A percentile compares a stretch with the other conserved stretches of the same genome.
These are phyloP conservation scores for Aegilops longissima DNA, from an alignment of 176 grass and related monocot genomes.

Conservation along the genomic window DNA sequence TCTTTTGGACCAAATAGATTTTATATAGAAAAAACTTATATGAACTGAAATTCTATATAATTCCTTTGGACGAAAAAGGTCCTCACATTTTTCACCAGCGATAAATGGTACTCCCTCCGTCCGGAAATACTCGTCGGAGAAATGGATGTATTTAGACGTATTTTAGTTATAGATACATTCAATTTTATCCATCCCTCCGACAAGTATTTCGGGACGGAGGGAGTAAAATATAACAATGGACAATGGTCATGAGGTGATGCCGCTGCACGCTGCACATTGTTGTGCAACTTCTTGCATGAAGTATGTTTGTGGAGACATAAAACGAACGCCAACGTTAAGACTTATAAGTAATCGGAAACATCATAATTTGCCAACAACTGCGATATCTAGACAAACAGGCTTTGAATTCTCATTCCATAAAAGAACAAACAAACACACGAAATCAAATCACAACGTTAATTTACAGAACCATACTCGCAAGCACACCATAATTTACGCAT, in stretches of 20 bases:
- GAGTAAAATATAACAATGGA: no score
- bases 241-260: no score
- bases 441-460: slow-evolving; percentile 1
- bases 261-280: not conserved
- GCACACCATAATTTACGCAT: not conserved
- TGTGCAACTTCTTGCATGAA: not conserved
- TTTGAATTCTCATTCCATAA: not conserved
- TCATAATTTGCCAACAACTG: not conserved
- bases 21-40: no score
- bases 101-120: no score
- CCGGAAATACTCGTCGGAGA: no score
- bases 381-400: not conserved
- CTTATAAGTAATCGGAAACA: not conserved
- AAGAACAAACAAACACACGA: not conserved
- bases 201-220: no score
- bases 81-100: not conserved
- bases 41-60: no score
- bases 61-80: no score
- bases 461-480: not conserved
- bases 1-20: no score
- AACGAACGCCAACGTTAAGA: not conserved
- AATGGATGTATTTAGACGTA: no score
- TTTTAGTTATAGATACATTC: no score
- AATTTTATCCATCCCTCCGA: no score
- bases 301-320: not conserved